These are phyloP conservation scores for Nigrospora sphaerica DNA, from an alignment of 2,329 filamentous ascomycete genomes.

Conservation along the genomic window DNA sequence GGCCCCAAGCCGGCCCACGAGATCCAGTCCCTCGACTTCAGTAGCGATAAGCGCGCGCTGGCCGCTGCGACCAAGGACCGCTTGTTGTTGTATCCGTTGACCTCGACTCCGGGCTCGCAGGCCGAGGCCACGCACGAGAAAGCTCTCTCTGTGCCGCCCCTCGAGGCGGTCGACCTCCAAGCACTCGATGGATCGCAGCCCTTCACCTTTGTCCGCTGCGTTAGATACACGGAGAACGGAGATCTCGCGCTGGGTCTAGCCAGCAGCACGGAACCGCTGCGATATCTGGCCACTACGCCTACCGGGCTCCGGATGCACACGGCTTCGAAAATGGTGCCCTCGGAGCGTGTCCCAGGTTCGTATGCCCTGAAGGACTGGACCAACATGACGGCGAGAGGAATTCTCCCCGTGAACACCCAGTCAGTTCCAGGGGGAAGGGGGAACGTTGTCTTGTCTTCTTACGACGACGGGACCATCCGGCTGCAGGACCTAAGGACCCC, in stretches of 20 bases:
- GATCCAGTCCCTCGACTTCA: slow-evolving; percentile 28
- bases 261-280: slow-evolving; percentile 33
- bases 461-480: slow-evolving; percentile 45
- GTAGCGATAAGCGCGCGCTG: slow-evolving; percentile 15
- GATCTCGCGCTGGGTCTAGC: slow-evolving; percentile 38
- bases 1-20: slow-evolving; percentile 7
- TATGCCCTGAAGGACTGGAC: slow-evolving; percentile 15
- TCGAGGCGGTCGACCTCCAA: slow-evolving; percentile 13
- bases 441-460: slow-evolving; percentile 40
- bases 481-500: slow-evolving; percentile 44
- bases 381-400: slow-evolving; percentile 32
- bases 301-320: slow-evolving; percentile 32
- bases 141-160: slow-evolving; percentile 7
- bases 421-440: slow-evolving; percentile 23
- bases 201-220: slow-evolving; percentile 21
- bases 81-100: slow-evolving; percentile 24
- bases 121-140: slow-evolving; percentile 6
- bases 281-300: slow-evolving; percentile 37
- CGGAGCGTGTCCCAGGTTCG: slow-evolving; percentile 8
- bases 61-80: slow-evolving; percentile 26
- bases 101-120: neutral
- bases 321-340: slow-evolving; percentile 21
- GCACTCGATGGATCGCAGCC: slow-evolving; percentile 5
- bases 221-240: slow-evolving; percentile 39
- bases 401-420: slow-evolving; percentile 33